These are phyloP conservation scores for Trypanosoma caninum DNA, from an alignment of 208 protist genomes.

Conservation along the genomic window DNA sequence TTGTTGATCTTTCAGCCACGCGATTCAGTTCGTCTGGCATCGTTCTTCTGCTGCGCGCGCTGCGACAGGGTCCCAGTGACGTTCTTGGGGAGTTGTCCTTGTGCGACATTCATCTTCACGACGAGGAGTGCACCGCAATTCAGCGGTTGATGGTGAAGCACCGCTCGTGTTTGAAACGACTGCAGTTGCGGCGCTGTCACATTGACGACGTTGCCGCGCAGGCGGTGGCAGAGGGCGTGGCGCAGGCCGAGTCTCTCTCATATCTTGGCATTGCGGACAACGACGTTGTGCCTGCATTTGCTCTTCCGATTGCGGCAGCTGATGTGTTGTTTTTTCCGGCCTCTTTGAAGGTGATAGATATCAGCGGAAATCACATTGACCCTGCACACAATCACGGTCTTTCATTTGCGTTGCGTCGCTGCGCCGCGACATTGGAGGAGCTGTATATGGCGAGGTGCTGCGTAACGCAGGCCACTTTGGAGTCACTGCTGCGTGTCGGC, in stretches of 20 bases:
- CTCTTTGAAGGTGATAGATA: slow-evolving; percentile 34
- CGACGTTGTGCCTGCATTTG: slow-evolving; percentile 38
- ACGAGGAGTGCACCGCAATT: slow-evolving; percentile 20
- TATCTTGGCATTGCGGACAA: slow-evolving; percentile 42
- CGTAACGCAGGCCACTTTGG: slow-evolving; percentile 31
- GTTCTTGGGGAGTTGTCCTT: slow-evolving; percentile 19
- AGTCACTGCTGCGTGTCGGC: slow-evolving; percentile 20
- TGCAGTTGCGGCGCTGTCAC: slow-evolving; percentile 28
- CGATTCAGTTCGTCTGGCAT: slow-evolving; percentile 11
- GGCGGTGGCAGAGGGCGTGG: slow-evolving; percentile 29
- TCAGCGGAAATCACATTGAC: slow-evolving; percentile 45
- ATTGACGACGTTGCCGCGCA: slow-evolving; percentile 36
- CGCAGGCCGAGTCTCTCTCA: slow-evolving; percentile 12
- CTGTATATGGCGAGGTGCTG: slow-evolving; percentile 38
- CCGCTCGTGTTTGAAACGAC: slow-evolving; percentile 5
- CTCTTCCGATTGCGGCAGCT: slow-evolving; percentile 10
- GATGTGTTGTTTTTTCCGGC: slow-evolving; percentile 22
- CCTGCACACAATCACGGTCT: slow-evolving; percentile 30
- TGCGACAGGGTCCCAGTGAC: slow-evolving; percentile 1
- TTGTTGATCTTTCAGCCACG: slow-evolving; percentile 3
- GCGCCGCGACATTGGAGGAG: slow-evolving; percentile 32
- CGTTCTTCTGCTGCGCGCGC: neutral
- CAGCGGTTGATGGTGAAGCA: slow-evolving; percentile 14
- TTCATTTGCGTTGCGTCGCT: slow-evolving; percentile 21
- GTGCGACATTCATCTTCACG: slow-evolving; percentile 21